Evolutionary conservation across 768 basidiomycete species (phyloP), one percentile per base, ranked within the genome.

Genomic region (Auricularia sp.): DNA sequence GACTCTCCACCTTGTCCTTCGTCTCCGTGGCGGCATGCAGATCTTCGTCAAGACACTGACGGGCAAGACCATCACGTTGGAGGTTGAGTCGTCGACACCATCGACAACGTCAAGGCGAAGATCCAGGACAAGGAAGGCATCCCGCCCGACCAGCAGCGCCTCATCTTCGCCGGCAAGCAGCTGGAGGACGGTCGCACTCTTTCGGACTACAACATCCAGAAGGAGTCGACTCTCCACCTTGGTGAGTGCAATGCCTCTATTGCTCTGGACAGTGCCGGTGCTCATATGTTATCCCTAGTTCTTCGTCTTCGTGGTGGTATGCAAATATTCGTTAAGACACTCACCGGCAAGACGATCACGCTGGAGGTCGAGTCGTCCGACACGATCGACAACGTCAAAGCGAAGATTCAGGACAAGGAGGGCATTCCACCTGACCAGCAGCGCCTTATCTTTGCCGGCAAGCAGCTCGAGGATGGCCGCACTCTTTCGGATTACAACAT

Each of bases 131-230:
- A 62, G 64, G 64, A 62, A 21, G 77, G 75, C 76, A 80, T 80
- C 66, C 79, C 77, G 43, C 92, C 92, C 4, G 93, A 93, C 70
- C 91, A 92, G 72, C 91, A 94, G 71, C 88, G 91, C 56, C 80
- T 94, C 7, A 94, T 93, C 74, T 94, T 94, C 68, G 93, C 93
- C 36, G 93, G 92, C 36, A 94, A 95, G 77, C 93, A 95, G 73
- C 78, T 94, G 8, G 92, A 95, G 69, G 93, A 94, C 69, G 92
- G 92, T 21, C 88, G 93, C 29, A 95, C 93, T 0, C 78, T 93
- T 0, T 91, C 90, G 0, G 92, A 94, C 70, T 94, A 93, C 75
- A 93, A 91, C 73, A 93, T 92, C 56, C 91, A 91, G 81, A 91
- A 92, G 75, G 90, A 91, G 77, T 90, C 87, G 0, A 93, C 90